Conservation (phyloP, 2,329 filamentous ascomycete species). For the Raffaelea arxii region DNA sequence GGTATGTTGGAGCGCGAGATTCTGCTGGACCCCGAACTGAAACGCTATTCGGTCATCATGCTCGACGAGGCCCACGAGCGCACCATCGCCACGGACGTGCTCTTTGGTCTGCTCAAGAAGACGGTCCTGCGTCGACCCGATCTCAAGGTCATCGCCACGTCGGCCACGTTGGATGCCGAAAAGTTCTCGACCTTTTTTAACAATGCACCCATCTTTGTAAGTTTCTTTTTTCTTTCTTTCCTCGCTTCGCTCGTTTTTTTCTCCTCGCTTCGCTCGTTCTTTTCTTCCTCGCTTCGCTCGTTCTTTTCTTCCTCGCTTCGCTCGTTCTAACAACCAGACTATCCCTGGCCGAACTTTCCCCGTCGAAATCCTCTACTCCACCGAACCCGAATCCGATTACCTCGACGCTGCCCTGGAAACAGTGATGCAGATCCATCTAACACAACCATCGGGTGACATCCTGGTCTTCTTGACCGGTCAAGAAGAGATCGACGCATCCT, state of each 20-base stretch:
- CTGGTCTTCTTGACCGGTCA: slow-evolving; percentile 95
- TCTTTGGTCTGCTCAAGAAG: slow-evolving; percentile 92
- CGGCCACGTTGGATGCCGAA: slow-evolving; percentile 90
- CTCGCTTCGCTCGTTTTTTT: no score
- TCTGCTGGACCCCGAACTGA: slow-evolving; percentile 80
- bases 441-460: slow-evolving; percentile 86
- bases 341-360: slow-evolving; percentile 94
- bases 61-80: slow-evolving; percentile 96
- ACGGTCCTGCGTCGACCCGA: slow-evolving; percentile 77
- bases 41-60: slow-evolving; percentile 92
- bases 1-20: slow-evolving; percentile 97
- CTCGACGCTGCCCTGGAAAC: slow-evolving; percentile 89
- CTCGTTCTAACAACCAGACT: slow-evolving; percentile 33
- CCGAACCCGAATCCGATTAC: slow-evolving; percentile 93
- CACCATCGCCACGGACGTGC: slow-evolving; percentile 86
- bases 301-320: not conserved
- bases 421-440: slow-evolving; percentile 96
- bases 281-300: no score
- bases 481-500: slow-evolving; percentile 90
- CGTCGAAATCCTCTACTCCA: slow-evolving; percentile 90
- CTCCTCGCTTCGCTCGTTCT: not conserved
- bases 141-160: slow-evolving; percentile 91
- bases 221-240: not conserved
- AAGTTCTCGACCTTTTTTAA: slow-evolving; percentile 97
- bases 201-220: slow-evolving; percentile 75